phyloP scores from a whole-genome alignment of 2,329 filamentous ascomycete genomes.

The Aspergillus alliaceus region DNA sequence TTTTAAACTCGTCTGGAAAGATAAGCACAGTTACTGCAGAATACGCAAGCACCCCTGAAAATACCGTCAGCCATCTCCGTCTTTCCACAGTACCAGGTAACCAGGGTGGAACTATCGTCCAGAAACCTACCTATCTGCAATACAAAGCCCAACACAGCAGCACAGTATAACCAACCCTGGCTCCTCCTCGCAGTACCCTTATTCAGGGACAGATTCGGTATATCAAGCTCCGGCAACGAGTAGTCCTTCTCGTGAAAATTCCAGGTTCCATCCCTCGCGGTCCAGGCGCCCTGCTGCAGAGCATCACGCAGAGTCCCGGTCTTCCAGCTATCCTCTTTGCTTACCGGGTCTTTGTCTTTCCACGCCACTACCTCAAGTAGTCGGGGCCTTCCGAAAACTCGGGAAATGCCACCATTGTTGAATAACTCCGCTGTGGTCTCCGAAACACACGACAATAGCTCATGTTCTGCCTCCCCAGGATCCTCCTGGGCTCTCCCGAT shows the following conservation, averaged over 20 bases:
- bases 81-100: background rate
- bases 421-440: conserved; percentile 48
- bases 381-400: conserved; percentile 35
- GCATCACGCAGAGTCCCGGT: conserved; percentile 31
- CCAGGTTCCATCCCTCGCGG: conserved; percentile 4
- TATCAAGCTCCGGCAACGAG: conserved; percentile 27
- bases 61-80: background rate
- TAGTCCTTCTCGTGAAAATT: conserved; percentile 10
- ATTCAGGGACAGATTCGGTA: conserved; percentile 38
- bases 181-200: conserved; percentile 32
- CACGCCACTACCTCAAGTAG: conserved; percentile 42
- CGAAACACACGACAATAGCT: conserved; percentile 50
- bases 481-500: conserved; percentile 49
- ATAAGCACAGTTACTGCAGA: conserved; percentile 31
- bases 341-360: conserved; percentile 40
- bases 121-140: conserved; percentile 30
- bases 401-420: conserved; percentile 42
- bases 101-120: background rate
- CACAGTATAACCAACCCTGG: conserved; percentile 30
- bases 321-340: conserved; percentile 17
- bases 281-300: conserved; percentile 23
- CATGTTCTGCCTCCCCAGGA: conserved; percentile 40
- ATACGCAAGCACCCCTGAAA: conserved; percentile 27
- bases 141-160: conserved; percentile 25
- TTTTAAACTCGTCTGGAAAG: conserved; percentile 25